A percentile compares a stretch with the other conserved stretches of the same genome.
These are phyloP conservation scores for Aspergillus indologenus DNA, from an alignment of 495 filamentous ascomycete genomes.

Conservation along the genomic window DNA sequence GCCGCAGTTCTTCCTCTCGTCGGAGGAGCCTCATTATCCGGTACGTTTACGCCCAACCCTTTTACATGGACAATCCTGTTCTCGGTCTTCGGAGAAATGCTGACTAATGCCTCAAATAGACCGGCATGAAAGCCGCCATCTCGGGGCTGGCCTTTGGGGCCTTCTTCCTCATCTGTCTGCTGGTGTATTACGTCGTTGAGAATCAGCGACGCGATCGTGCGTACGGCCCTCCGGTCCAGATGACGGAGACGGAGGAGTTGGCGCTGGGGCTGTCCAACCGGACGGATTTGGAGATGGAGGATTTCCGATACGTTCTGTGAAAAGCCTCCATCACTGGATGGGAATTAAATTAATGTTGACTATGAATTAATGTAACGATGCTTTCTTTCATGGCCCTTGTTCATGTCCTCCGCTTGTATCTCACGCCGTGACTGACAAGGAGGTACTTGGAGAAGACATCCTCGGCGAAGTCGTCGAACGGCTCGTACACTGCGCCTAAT, in stretches of 20 bases:
- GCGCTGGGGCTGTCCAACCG: constrained; percentile 33
- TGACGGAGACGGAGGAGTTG: constrained; percentile 26
- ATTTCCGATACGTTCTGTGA: constrained; percentile 34
- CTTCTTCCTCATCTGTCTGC: constrained; percentile 26
- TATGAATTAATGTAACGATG: no score
- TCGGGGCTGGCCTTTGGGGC: constrained; percentile 29
- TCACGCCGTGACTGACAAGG: constrained; percentile 48
- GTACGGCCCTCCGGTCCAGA: constrained; percentile 24
- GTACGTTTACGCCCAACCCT: no score
- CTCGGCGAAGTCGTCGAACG: constrained; percentile 60
- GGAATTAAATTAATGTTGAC: background rate
- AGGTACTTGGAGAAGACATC: constrained; percentile 56
- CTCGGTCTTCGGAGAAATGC: background rate
- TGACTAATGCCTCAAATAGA: constrained; percentile 18
- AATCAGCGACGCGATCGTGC: constrained; percentile 26
- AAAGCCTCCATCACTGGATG: no score
- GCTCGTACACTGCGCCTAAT: constrained; percentile 71
- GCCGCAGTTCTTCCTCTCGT: constrained; percentile 33
- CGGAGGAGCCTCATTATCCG: constrained; percentile 34
- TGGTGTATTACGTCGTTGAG: constrained; percentile 30
- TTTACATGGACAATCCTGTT: background rate
- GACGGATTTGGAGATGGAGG: constrained; percentile 37
- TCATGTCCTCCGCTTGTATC: constrained; percentile 32
- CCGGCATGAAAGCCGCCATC: constrained; percentile 33
- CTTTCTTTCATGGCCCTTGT: no score